Evolutionary conservation across 495 filamentous ascomycete genomes (phyloP).

Genomic region (Pseudomonodictys pantanalensis): DNA sequence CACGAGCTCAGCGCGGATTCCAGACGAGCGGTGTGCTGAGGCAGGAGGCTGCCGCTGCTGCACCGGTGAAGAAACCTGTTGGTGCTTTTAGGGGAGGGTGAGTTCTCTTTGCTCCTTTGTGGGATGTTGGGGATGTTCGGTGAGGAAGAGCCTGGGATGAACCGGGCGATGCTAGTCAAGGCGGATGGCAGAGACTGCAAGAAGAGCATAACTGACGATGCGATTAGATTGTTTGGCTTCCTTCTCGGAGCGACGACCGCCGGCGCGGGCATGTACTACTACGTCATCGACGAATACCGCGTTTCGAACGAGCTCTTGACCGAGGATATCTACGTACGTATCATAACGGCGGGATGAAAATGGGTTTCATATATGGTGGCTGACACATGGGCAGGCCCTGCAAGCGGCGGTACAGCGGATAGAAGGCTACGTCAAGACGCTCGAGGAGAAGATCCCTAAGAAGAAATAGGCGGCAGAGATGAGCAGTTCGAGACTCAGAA

Average conservation of each 20-base stretch:
- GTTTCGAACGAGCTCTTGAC: constrained; percentile 90
- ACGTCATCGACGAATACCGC: constrained; percentile 88
- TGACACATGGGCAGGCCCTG: constrained; percentile 59
- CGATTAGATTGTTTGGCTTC: constrained; percentile 81
- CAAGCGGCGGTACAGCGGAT: constrained; percentile 84
- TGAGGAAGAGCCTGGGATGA: too few relatives aligned
- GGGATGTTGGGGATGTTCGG: neutral
- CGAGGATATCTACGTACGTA: constrained; percentile 91
- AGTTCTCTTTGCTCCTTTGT: constrained; percentile 40
- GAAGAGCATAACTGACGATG: neutral
- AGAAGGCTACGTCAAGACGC: constrained; percentile 71
- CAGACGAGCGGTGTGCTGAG: constrained; percentile 18
- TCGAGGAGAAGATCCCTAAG: constrained; percentile 79
- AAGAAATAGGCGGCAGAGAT: constrained; percentile 50
- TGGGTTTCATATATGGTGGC: neutral
- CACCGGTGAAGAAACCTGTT: constrained; percentile 75
- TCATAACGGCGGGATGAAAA: neutral
- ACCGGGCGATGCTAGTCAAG: neutral
- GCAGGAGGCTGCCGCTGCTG: constrained; percentile 29
- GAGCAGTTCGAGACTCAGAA: too few relatives aligned
- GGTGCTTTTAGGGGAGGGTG: constrained; percentile 93
- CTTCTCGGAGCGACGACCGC: constrained; percentile 78
- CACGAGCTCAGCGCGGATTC: constrained; percentile 13
- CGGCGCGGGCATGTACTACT: constrained; percentile 81
- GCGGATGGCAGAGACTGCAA: neutral